phyloP scores from a whole-genome alignment of 768 basidiomycete genomes.

The Hortiboletus campestris region DNA sequence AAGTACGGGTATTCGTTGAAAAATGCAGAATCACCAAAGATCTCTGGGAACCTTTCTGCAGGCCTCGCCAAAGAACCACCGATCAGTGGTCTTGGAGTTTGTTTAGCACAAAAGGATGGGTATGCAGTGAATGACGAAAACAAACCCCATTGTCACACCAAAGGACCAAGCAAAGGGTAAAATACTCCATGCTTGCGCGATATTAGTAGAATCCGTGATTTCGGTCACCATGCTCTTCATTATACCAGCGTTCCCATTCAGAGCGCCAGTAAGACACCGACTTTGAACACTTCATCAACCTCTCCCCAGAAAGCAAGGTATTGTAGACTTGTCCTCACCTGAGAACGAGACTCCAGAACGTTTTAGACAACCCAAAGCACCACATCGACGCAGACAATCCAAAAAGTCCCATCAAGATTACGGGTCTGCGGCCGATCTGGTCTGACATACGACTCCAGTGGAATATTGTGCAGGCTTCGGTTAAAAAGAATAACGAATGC shows the following conservation, averaged over 20 bases:
- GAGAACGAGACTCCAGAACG: conserved; percentile 43
- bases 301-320: neutral
- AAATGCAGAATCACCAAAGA: conserved; percentile 57
- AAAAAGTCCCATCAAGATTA: conserved; percentile 44
- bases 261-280: conserved; percentile 45
- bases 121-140: neutral
- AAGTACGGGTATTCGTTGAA: conserved; percentile 71
- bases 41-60: conserved; percentile 58
- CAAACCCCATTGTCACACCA: conserved; percentile 44
- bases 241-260: conserved; percentile 57
- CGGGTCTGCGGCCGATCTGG: conserved; percentile 47
- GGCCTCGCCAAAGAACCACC: conserved; percentile 67
- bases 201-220: conserved; percentile 37
- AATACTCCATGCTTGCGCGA: conserved; percentile 49
- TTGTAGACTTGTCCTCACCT: conserved; percentile 27
- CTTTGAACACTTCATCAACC: conserved; percentile 19
- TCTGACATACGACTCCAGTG: conserved; percentile 53
- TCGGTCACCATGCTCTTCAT: conserved; percentile 48
- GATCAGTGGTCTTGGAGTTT: conserved; percentile 53
- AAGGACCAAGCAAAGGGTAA: conserved; percentile 51
- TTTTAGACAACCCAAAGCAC: conserved; percentile 46
- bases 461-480: conserved; percentile 46
- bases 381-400: conserved; percentile 48
- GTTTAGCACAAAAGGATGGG: conserved; percentile 1
- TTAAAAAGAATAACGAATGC: conserved; percentile 50